These are phyloP conservation scores for Annulohypoxylon bovei DNA, from an alignment of 495 filamentous ascomycete genomes.

Conservation along the genomic window DNA sequence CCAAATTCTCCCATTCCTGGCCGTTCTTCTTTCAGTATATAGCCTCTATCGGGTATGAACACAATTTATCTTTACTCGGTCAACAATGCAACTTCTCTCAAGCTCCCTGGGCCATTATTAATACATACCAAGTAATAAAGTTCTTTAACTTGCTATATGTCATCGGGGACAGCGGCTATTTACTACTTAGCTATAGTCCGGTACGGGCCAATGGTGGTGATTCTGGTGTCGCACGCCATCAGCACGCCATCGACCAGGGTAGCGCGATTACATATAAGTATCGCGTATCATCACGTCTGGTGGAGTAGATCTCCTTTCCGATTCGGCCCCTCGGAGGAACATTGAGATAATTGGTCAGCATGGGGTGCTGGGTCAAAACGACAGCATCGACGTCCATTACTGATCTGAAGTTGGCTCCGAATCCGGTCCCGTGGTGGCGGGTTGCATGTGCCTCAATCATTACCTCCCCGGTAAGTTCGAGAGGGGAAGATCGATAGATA, in stretches of 20 bases:
- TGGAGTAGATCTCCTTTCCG: constrained; percentile 34
- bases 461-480: not conserved
- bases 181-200: constrained; percentile 4
- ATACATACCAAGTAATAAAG: constrained; percentile 5
- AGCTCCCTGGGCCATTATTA: constrained; percentile 2
- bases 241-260: constrained; percentile 44
- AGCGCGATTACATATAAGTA: constrained; percentile 31
- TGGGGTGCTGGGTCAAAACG: not conserved
- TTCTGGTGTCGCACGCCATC: constrained; percentile 38
- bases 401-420: constrained; percentile 33
- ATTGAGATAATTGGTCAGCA: constrained; percentile 10
- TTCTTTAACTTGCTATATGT: not conserved
- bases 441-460: constrained; percentile 1
- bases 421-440: constrained; percentile 24
- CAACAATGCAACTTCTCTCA: not conserved
- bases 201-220: constrained; percentile 33
- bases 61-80: not conserved
- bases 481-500: not conserved
- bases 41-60: not conserved
- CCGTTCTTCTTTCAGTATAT: not conserved
- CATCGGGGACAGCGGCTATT: constrained; percentile 10
- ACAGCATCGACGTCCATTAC: not conserved
- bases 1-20: not conserved
- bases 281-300: constrained; percentile 17
- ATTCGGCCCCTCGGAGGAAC: constrained; percentile 17